Conservation (phyloP, 805 yeast genomes). For the Kodamaea hsintzibuensis region DNA sequence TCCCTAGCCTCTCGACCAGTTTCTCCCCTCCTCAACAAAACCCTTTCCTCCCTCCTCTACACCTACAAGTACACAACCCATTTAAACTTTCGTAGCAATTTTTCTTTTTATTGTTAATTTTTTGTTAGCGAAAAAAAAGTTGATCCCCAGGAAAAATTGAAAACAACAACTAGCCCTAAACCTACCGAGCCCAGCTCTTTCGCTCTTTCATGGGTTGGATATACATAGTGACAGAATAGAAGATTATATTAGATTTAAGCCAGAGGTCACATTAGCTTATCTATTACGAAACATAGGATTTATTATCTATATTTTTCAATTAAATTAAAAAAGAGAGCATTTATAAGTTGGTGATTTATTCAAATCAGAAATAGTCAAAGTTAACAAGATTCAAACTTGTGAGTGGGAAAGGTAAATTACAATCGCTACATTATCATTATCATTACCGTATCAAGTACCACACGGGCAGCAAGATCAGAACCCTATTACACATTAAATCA, state of each 20-base stretch:
- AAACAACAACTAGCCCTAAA: conserved; percentile 5
- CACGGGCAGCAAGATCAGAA: neutral
- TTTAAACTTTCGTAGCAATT: neutral
- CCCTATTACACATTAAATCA: no score
- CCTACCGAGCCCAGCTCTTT: conserved; percentile 4
- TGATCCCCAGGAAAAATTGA: conserved; percentile 8
- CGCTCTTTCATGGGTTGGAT: conserved; percentile 4
- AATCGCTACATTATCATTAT: neutral
- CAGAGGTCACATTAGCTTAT: neutral
- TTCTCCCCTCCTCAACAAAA: neutral
- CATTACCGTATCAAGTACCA: neutral
- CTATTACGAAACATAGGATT: neutral
- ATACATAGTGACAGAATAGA: neutral
- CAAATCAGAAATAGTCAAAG: neutral
- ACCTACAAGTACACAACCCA: neutral
- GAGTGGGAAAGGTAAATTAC: neutral
- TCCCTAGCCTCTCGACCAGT: neutral
- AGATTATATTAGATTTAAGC: neutral
- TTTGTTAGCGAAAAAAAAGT: conserved; percentile 4
- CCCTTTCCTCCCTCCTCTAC: neutral
- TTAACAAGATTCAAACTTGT: neutral
- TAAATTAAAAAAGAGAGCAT: no score
- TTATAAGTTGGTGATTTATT: no score
- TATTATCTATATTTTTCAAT: neutral
- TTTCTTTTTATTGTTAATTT: neutral